Evolutionary conservation across 257 asterid genomes (phyloP), one percentile per base, ranked within the genome.

Genomic region (Solanum ahanhuiri): DNA sequence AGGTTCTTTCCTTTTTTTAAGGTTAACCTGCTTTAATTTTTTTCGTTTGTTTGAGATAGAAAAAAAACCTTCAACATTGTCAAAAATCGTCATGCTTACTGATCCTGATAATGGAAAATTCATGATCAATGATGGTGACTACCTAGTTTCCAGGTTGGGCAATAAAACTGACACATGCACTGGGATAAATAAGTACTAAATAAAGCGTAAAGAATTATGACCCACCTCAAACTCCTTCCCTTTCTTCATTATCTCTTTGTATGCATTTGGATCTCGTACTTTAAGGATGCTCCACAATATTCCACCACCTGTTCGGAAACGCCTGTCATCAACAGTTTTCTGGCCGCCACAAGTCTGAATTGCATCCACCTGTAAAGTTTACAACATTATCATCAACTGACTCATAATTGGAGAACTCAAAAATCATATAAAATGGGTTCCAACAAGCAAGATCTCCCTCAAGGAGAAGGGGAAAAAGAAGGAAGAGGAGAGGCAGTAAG

Each of bases 301-400:
- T 72, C 99, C 98, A 83, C 99, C 98, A 77, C 98, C 98, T 64
- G 31, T 90, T 51, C 98, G 94, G 43, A 64, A 90, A 34, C 98
- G 98, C 85, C 86, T 87, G 28, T 98, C 97, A 90, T 93, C 96
- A 14, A 89, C 87, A 45, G 97, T 94, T 91, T 93, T 94, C 90
- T 97, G 98, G 45, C 99, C 98, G 43, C 98, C 98, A 92, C 98
- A 95, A 69, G 93, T 92, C 92, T 92, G 98, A 89, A 97, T 94
- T 72, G 98, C 99, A 84, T 95, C 97, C 83, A 97, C 98, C 99
- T 95, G 90, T 88, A 92, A 22, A 60, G 69, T 76, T 76, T 23
- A 43, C 23, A 5, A 20, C 63, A 76, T 3, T 63, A 76, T 76
- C 35, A 76, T 76, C 37, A 76, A 14, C 23, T 76, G 37, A 41